Evolutionary conservation across 768 basidiomycete species (phyloP).

Genomic region (Russula ochroleuca): DNA sequence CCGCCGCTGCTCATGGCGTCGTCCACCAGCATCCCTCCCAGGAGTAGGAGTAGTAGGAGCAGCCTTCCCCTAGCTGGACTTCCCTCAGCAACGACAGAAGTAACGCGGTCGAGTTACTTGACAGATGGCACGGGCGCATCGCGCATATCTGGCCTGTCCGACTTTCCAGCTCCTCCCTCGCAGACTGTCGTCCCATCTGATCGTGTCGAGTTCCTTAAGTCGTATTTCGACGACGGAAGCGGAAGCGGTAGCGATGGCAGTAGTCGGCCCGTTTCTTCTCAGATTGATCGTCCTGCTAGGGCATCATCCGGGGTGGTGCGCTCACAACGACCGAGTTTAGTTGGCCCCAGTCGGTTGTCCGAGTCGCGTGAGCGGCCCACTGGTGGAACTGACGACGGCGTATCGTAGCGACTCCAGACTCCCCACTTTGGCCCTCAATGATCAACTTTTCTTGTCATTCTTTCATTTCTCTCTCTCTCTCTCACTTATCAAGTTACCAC

Average conservation of each 20-base stretch:
- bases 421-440: background rate
- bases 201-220: constrained; percentile 13
- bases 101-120: constrained; percentile 52
- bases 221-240: constrained; percentile 11
- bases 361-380: background rate
- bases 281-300: background rate
- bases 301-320: background rate
- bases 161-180: constrained; percentile 62
- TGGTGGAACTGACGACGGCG: background rate
- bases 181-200: constrained; percentile 25
- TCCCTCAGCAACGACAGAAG: constrained; percentile 32
- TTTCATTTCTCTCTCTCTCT: background rate
- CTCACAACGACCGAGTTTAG: background rate
- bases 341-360: background rate
- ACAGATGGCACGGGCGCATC: constrained; percentile 53
- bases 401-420: background rate
- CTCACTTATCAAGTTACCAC: background rate
- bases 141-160: constrained; percentile 65
- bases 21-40: too few relatives aligned
- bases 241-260: background rate
- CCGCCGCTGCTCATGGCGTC: constrained; percentile 28
- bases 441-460: background rate
- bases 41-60: background rate
- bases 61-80: constrained; percentile 28
- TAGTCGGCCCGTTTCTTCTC: constrained; percentile 4